A percentile compares a stretch with the other conserved stretches of the same genome.
Conservation (phyloP, 768 basidiomycete genomes). For the Amyloporia xantha region DNA sequence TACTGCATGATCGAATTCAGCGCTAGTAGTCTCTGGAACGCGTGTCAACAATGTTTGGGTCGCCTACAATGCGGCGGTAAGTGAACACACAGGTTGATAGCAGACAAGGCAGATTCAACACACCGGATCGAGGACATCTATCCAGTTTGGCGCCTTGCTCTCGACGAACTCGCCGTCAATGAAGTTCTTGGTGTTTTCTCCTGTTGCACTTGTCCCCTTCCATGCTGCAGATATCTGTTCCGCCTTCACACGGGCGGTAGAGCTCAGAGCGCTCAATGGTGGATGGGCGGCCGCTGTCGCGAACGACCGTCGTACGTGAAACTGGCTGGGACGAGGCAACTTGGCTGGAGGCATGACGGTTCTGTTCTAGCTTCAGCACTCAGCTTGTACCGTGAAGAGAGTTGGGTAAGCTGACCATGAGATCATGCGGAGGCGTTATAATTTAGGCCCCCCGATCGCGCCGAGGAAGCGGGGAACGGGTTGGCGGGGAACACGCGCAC, state of each 20-base stretch:
- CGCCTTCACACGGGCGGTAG: conserved; percentile 53
- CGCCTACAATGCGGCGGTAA: too few relatives aligned
- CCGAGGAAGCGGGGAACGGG: neutral
- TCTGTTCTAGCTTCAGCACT: neutral
- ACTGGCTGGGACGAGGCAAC: conserved; percentile 9
- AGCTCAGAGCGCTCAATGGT: conserved; percentile 42
- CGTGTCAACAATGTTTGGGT: conserved; percentile 86
- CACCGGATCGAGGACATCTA: conserved; percentile 88
- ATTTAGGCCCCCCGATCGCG: neutral
- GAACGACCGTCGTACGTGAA: conserved; percentile 17
- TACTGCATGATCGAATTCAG: conserved; percentile 80
- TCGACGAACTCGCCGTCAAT: conserved; percentile 88
- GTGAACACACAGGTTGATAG: neutral
- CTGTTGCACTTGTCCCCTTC: conserved; percentile 82
- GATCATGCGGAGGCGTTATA: neutral
- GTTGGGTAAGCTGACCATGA: neutral
- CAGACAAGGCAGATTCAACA: conserved; percentile 7
- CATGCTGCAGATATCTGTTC: conserved; percentile 68
- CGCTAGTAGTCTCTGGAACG: conserved; percentile 80
- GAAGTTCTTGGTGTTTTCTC: conserved; percentile 88
- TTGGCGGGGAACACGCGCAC: conserved; percentile 7
- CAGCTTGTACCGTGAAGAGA: neutral
- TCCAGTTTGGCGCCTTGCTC: conserved; percentile 71
- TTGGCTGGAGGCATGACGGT: conserved; percentile 10
- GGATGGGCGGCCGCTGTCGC: conserved; percentile 21